Conservation (phyloP, 1,284 basidiomycete species). For the Cerrena zonata region DNA sequence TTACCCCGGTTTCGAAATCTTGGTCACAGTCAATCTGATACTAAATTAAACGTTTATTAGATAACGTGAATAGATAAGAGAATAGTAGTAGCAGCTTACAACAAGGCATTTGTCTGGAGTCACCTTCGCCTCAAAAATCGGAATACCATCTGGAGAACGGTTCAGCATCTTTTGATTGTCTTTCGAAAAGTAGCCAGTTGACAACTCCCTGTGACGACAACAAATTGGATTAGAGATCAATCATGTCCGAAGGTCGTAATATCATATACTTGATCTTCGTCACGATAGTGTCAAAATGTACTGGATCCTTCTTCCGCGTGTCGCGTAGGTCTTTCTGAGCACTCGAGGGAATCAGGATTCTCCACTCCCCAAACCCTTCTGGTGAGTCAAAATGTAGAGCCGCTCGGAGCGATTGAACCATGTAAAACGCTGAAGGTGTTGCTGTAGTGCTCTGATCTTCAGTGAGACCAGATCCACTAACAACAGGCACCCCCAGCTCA, state of each 20-base stretch:
- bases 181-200: conserved; percentile 59
- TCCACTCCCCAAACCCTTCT: conserved; percentile 48
- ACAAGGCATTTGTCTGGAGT: conserved; percentile 54
- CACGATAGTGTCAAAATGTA: conserved; percentile 41
- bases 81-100: too few relatives aligned
- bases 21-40: conserved; percentile 60
- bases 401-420: too few relatives aligned
- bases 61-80: conserved; percentile 19
- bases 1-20: conserved; percentile 44
- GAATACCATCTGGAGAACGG: conserved; percentile 36
- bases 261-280: conserved; percentile 54
- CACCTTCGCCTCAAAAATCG: conserved; percentile 67
- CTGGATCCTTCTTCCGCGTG: conserved; percentile 33
- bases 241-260: not conserved
- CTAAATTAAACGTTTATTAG: conserved; percentile 26
- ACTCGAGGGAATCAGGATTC: conserved; percentile 39
- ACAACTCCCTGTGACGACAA: conserved; percentile 57
- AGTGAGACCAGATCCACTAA: too few relatives aligned
- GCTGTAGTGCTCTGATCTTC: too few relatives aligned
- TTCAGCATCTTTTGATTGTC: conserved; percentile 65
- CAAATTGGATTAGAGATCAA: not conserved
- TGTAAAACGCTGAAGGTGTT: too few relatives aligned
- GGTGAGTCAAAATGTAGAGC: conserved; percentile 49
- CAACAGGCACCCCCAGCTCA: not conserved
- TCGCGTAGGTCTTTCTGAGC: conserved; percentile 40